Evolutionary conservation across 2,329 filamentous ascomycete genomes (phyloP).

Genomic region (Westerdykella sp.): DNA sequence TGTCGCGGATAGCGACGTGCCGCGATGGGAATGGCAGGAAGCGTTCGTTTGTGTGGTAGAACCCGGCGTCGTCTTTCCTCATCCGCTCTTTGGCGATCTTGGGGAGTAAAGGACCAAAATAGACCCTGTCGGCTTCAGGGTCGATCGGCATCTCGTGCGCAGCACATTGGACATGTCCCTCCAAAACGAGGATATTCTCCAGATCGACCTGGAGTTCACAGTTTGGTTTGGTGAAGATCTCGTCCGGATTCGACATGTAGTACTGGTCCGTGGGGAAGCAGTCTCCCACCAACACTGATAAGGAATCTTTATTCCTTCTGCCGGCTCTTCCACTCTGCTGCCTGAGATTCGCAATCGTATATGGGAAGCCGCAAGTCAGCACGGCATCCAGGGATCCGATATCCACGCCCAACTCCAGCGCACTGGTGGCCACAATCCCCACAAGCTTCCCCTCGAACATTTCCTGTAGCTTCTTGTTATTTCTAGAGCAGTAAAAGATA

Average conservation of each 20-base stretch:
- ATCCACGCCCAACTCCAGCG: slow-evolving; percentile 88
- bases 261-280: slow-evolving; percentile 87
- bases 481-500: too few species aligned
- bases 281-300: slow-evolving; percentile 85
- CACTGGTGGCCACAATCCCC: slow-evolving; percentile 89
- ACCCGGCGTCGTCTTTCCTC: slow-evolving; percentile 66
- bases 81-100: slow-evolving; percentile 70
- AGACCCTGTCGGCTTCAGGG: slow-evolving; percentile 65
- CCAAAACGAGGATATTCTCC: slow-evolving; percentile 82
- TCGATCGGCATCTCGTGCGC: slow-evolving; percentile 90
- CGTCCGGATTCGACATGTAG: slow-evolving; percentile 94
- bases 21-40: slow-evolving; percentile 81
- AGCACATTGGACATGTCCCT: slow-evolving; percentile 93
- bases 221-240: slow-evolving; percentile 88
- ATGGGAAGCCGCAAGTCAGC: slow-evolving; percentile 88
- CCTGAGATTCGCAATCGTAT: slow-evolving; percentile 87
- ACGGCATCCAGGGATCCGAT: slow-evolving; percentile 93
- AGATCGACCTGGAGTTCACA: slow-evolving; percentile 85
- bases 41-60: slow-evolving; percentile 82
- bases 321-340: slow-evolving; percentile 94
- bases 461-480: too few species aligned
- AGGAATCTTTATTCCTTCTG: slow-evolving; percentile 83
- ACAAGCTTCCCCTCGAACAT: slow-evolving; percentile 96
- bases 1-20: slow-evolving; percentile 82
- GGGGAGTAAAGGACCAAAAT: slow-evolving; percentile 70